Conservation (phyloP, 2,329 filamentous ascomycete genomes). For the Talaromyces sp. region DNA sequence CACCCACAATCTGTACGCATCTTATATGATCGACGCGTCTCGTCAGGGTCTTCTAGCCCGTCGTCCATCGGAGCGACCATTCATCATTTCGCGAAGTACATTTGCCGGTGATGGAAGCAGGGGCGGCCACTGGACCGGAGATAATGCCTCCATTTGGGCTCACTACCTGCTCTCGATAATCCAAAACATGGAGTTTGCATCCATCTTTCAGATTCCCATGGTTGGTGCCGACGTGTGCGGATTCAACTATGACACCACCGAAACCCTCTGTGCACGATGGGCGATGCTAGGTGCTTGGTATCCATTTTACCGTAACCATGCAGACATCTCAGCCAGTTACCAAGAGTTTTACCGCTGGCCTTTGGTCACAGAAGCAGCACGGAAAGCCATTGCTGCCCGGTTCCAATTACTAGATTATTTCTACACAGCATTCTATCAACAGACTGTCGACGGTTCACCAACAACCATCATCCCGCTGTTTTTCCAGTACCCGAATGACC, state of each 20-base stretch:
- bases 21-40: slow-evolving; percentile 63
- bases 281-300: slow-evolving; percentile 66
- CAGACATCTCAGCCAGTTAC: slow-evolving; percentile 45
- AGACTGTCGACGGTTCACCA: slow-evolving; percentile 58
- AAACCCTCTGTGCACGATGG: slow-evolving; percentile 69
- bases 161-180: slow-evolving; percentile 57
- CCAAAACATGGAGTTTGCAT: slow-evolving; percentile 56
- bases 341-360: slow-evolving; percentile 73
- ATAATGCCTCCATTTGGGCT: slow-evolving; percentile 55
- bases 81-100: slow-evolving; percentile 71
- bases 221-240: slow-evolving; percentile 72
- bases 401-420: slow-evolving; percentile 75
- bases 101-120: slow-evolving; percentile 65
- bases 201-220: slow-evolving; percentile 65
- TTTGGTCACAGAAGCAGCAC: slow-evolving; percentile 58
- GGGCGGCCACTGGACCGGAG: slow-evolving; percentile 56
- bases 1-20: slow-evolving; percentile 71
- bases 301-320: slow-evolving; percentile 73
- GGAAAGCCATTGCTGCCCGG: slow-evolving; percentile 64
- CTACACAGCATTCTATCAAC: slow-evolving; percentile 64
- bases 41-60: slow-evolving; percentile 61
- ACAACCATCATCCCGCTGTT: slow-evolving; percentile 62
- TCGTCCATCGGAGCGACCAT: slow-evolving; percentile 58
- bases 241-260: slow-evolving; percentile 62
- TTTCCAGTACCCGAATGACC: slow-evolving; percentile 61